These are phyloP conservation scores for Beauveria scarabaeidicola DNA, from an alignment of 2,329 filamentous ascomycete species.

Conservation along the genomic window DNA sequence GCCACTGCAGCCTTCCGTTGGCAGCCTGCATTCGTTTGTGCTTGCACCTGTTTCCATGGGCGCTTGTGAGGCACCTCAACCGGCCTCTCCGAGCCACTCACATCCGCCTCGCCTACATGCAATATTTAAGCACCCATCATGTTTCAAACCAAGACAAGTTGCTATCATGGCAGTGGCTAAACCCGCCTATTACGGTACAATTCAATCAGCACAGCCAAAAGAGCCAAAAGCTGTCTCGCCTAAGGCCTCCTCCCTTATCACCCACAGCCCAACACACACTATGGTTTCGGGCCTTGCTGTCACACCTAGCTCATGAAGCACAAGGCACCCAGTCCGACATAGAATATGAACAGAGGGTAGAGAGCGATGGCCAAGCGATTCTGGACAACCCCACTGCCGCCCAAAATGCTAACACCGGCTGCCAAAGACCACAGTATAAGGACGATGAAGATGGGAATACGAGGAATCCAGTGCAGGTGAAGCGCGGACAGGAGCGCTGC, in stretches of 20 bases:
- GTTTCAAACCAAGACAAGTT: neutral
- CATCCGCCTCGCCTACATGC: neutral
- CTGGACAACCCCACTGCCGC: conserved; percentile 89
- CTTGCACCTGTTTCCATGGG: neutral
- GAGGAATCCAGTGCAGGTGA: conserved; percentile 65
- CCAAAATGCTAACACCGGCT: conserved; percentile 90
- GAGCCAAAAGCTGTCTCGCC: neutral
- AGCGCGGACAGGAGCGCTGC: conserved; percentile 83
- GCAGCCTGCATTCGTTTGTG: neutral
- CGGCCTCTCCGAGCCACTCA: neutral
- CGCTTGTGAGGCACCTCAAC: neutral
- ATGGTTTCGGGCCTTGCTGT: neutral
- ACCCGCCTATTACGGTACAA: conserved; percentile 6
- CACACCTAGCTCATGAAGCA: conserved; percentile 82
- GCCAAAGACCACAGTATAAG: conserved; percentile 89
- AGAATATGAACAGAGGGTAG: conserved; percentile 92
- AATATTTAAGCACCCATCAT: neutral
- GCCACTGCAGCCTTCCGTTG: neutral
- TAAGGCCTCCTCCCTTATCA: neutral
- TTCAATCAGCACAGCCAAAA: neutral
- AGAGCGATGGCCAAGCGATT: conserved; percentile 91
- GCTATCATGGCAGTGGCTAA: conserved; percentile 3
- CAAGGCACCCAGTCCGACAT: conserved; percentile 82
- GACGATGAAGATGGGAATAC: conserved; percentile 84
- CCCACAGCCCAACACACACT: neutral